These are phyloP conservation scores for Phialocephala sp. DNA, from an alignment of 2,329 filamentous ascomycete genomes.

Conservation along the genomic window DNA sequence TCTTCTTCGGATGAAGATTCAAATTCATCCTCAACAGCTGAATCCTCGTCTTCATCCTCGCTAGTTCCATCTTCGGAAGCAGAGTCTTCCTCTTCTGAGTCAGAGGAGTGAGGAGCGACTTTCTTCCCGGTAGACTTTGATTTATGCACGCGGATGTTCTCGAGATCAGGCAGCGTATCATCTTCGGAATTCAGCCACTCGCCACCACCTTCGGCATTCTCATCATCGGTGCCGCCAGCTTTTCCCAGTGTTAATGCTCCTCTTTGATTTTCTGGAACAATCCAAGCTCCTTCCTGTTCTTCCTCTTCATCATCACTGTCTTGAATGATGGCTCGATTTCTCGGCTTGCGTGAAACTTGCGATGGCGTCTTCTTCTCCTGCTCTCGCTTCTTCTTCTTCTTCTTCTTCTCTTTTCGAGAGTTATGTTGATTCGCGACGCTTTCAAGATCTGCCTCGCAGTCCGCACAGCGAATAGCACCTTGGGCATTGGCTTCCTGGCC, in stretches of 20 bases:
- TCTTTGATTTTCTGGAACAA: conserved; percentile 73
- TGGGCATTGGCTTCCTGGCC: conserved; percentile 39
- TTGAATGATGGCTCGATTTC: conserved; percentile 61
- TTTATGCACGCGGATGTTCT: conserved; percentile 34
- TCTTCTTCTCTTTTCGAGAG: conserved; percentile 48
- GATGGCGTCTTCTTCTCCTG: conserved; percentile 39
- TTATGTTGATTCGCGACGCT: conserved; percentile 55
- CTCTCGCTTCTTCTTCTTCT: conserved; percentile 45
- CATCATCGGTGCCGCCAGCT: conserved; percentile 84
- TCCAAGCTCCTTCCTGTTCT: conserved; percentile 78
- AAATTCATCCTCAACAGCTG: conserved; percentile 43
- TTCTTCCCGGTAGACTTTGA: conserved; percentile 43
- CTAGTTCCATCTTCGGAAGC: conserved; percentile 9
- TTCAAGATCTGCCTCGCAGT: conserved; percentile 78
- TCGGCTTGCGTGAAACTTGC: conserved; percentile 53
- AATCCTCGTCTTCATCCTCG: conserved; percentile 45
- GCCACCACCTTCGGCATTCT: conserved; percentile 85
- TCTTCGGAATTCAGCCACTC: conserved; percentile 75
- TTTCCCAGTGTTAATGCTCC: conserved; percentile 68
- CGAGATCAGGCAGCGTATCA: conserved; percentile 48
- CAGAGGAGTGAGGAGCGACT: conserved; percentile 37
- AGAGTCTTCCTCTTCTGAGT: conserved; percentile 39
- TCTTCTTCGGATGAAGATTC: conserved; percentile 47
- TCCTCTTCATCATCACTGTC: conserved; percentile 69
- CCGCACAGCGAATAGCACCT: conserved; percentile 67